phyloP scores from a whole-genome alignment of 495 filamentous ascomycete genomes.

The Hypoxylon trugodes region DNA sequence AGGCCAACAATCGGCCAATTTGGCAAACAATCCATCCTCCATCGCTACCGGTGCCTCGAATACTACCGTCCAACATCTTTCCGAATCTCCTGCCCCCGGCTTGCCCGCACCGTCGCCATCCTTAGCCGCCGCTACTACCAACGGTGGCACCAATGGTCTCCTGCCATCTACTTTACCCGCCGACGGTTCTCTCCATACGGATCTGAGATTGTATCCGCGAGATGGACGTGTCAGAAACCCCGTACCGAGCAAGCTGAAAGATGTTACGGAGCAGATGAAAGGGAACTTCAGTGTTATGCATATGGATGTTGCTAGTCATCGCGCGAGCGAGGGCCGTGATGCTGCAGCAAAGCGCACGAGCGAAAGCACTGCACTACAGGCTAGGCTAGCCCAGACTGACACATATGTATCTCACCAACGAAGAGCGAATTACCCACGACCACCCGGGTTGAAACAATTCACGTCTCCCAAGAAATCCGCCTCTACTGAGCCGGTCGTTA shows the following conservation, averaged over 20 bases:
- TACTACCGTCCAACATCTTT: constrained; percentile 27
- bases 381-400: constrained; percentile 59
- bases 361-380: constrained; percentile 62
- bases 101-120: constrained; percentile 35
- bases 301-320: constrained; percentile 59
- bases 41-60: constrained; percentile 25
- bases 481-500: constrained; percentile 29
- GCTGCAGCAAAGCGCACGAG: constrained; percentile 64
- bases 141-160: constrained; percentile 40
- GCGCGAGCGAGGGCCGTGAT: constrained; percentile 55
- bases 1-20: constrained; percentile 44
- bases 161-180: constrained; percentile 33
- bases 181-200: constrained; percentile 39
- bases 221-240: constrained; percentile 66
- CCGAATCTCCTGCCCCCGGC: constrained; percentile 36
- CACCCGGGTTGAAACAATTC: constrained; percentile 45
- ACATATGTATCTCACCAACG: constrained; percentile 57
- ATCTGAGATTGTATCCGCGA: constrained; percentile 45
- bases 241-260: constrained; percentile 65
- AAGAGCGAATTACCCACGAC: constrained; percentile 52
- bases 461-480: constrained; percentile 35
- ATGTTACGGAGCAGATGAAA: constrained; percentile 64
- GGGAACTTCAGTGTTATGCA: constrained; percentile 68
- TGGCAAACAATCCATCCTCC: constrained; percentile 40
- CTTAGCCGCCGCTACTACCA: constrained; percentile 23